Percentiles rank a stretch among this genome's conserved stretches.
These are phyloP conservation scores for Lichtheimia corymbifera DNA, from an alignment of 371 early-diverging fungal genomes.

Conservation along the genomic window DNA sequence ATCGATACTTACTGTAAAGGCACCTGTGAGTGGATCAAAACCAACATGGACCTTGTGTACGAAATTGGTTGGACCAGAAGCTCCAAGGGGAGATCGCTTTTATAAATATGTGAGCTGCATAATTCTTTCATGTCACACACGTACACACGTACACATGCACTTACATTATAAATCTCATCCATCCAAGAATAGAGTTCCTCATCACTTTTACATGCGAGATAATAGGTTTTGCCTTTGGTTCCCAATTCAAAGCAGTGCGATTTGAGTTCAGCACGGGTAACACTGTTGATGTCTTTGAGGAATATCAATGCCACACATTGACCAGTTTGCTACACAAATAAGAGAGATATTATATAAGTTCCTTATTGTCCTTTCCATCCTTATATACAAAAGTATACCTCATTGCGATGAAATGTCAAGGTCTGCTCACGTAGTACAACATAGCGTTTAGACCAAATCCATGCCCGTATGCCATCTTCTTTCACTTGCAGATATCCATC, in stretches of 20 bases:
- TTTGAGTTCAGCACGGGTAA: slow-evolving; percentile 84
- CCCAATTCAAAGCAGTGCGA: slow-evolving; percentile 90
- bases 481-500: slow-evolving; percentile 70
- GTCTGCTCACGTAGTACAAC: slow-evolving; percentile 81
- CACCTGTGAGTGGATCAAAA: slow-evolving; percentile 91
- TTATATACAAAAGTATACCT: slow-evolving; percentile 42
- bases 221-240: slow-evolving; percentile 87
- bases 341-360: too few species aligned
- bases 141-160: background rate
- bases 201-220: slow-evolving; percentile 87
- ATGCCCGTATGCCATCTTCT: slow-evolving; percentile 75
- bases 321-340: slow-evolving; percentile 35
- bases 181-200: slow-evolving; percentile 98
- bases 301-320: slow-evolving; percentile 77
- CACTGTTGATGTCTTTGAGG: slow-evolving; percentile 85
- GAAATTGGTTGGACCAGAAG: slow-evolving; percentile 93
- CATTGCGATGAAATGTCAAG: slow-evolving; percentile 81
- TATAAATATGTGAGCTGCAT: background rate
- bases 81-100: slow-evolving; percentile 61
- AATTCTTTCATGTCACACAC: background rate
- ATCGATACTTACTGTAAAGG: slow-evolving; percentile 78
- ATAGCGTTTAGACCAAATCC: slow-evolving; percentile 88
- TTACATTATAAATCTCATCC: slow-evolving; percentile 90
- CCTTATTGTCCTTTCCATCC: too few species aligned
- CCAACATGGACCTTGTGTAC: slow-evolving; percentile 96